A percentile compares a stretch with the other conserved stretches of the same genome.
These are phyloP conservation scores for Solanum pimpinellifolium DNA, from an alignment of 257 asterid species.

Conservation along the genomic window DNA sequence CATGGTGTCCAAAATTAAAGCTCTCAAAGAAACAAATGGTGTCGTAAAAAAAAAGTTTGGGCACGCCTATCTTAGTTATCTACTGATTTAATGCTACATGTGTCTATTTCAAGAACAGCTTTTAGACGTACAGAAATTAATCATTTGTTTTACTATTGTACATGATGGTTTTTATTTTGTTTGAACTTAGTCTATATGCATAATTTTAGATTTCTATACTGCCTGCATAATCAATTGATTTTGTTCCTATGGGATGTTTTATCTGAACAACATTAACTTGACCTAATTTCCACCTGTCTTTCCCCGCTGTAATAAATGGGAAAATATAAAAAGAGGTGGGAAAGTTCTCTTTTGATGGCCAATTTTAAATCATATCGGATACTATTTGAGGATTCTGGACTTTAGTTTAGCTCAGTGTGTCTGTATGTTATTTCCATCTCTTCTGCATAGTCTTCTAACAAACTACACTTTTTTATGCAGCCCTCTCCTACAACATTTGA, in stretches of 20 bases:
- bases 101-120: not conserved
- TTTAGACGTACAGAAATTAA: not conserved
- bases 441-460: not conserved
- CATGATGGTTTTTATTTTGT: not conserved
- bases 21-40: not conserved
- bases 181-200: not conserved
- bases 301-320: not conserved
- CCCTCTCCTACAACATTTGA: conserved; percentile 38
- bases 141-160: not conserved
- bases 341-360: not conserved
- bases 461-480: conserved; percentile 1
- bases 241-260: not conserved
- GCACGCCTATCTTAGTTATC: not conserved
- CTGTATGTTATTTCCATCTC: not conserved
- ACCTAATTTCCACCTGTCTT: not conserved
- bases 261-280: not conserved
- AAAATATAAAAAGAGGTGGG: not conserved
- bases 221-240: not conserved
- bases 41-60: not conserved
- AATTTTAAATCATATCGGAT: not conserved
- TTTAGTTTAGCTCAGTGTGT: not conserved
- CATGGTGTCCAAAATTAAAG: not conserved
- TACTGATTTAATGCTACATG: not conserved
- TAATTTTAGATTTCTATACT: not conserved
- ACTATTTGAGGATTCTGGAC: not conserved